phyloP scores from a whole-genome alignment of 257 asterid species.

The Anisodus acutangulus region DNA sequence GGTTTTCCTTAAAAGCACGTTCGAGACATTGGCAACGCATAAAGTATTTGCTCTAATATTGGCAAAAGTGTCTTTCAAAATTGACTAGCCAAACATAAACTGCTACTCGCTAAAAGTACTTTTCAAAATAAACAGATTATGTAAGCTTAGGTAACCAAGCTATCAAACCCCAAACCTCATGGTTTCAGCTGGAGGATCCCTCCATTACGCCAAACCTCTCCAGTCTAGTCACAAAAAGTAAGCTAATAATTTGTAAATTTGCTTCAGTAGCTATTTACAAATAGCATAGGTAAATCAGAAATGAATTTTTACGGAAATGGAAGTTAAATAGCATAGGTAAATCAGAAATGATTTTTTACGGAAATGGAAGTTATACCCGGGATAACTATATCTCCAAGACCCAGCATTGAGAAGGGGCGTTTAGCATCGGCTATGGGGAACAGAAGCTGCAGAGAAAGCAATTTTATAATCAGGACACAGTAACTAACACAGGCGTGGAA shows the following conservation, averaged over 20 bases:
- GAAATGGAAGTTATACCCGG: constrained; percentile 65
- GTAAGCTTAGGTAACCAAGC: too few species aligned
- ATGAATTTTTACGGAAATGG: neutral
- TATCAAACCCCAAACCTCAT: neutral
- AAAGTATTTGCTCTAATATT: too few species aligned
- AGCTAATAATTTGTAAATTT: neutral
- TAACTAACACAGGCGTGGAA: constrained; percentile 9
- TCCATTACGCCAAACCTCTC: neutral
- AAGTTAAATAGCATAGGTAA: constrained; percentile 8
- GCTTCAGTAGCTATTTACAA: neutral
- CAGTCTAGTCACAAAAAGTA: neutral
- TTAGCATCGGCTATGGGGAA: constrained; percentile 84
- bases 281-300: neutral
- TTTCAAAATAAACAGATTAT: too few species aligned
- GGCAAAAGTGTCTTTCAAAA: too few species aligned
- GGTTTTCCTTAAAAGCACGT: too few species aligned
- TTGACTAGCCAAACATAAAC: too few species aligned
- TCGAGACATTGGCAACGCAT: too few species aligned
- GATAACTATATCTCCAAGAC: constrained; percentile 97
- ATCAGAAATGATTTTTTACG: neutral
- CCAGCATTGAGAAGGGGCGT: constrained; percentile 98
- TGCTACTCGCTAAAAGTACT: too few species aligned
- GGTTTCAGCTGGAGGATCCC: constrained; percentile 13
- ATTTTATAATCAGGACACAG: constrained; percentile 24
- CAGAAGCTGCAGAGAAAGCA: constrained; percentile 67